Evolutionary conservation across 257 asterid species (phyloP).

Genomic region (Jaltomata sinuosa): DNA sequence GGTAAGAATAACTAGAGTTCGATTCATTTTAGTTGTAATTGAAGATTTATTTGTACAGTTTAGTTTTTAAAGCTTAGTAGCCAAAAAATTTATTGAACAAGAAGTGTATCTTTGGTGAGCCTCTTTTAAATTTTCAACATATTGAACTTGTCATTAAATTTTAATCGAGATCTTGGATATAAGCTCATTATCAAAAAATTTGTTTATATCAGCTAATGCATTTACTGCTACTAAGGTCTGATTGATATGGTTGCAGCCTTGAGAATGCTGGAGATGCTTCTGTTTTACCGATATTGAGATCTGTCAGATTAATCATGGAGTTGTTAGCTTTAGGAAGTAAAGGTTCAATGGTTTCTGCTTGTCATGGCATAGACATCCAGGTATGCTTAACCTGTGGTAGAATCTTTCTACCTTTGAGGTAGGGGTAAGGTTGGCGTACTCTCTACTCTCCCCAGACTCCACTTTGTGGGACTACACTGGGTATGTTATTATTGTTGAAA

Average conservation of each 20-base stretch:
- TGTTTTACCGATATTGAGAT: constrained; percentile 72
- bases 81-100: not conserved
- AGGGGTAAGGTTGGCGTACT: too few species aligned
- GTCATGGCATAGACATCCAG: constrained; percentile 42
- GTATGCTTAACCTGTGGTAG: constrained; percentile 21
- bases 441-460: too few species aligned
- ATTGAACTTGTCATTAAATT: not conserved
- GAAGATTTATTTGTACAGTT: not conserved
- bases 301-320: constrained; percentile 63
- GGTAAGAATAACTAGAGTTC: not conserved
- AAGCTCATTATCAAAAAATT: not conserved
- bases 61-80: not conserved
- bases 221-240: not conserved
- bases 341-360: constrained; percentile 22
- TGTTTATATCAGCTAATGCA: not conserved
- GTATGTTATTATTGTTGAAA: too few species aligned
- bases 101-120: not conserved
- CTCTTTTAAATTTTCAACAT: not conserved
- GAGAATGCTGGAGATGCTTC: constrained; percentile 90
- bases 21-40: not conserved
- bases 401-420: too few species aligned
- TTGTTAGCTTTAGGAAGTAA: constrained; percentile 38
- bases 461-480: too few species aligned
- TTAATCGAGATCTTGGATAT: not conserved
- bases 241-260: constrained; percentile 39